Evolutionary conservation across 305 asterid species (phyloP), one percentile per base, ranked within the genome.

Genomic region (Rubia occidens): DNA sequence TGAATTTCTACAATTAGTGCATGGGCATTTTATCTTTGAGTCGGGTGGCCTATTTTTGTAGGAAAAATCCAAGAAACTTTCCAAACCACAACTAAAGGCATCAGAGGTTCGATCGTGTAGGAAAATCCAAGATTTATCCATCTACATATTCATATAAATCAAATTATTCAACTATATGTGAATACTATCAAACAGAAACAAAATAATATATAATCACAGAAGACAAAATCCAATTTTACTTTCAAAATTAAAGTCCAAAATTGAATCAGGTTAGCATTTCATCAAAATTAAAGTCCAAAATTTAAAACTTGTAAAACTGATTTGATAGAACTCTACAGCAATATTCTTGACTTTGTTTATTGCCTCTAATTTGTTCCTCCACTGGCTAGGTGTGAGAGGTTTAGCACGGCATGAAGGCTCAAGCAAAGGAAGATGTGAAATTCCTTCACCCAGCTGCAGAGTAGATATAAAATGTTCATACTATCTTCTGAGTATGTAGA

Each of bases 361-460:
- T 32, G 74, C 82, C 69, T 86, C 90, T 75, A 94, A 80, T 83
- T 73, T 89, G 77, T 81, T 83, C 80, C 87, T 86, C 98, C 98
- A 94, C 77, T 90, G 87, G 79, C 88, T 81, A 73, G 98, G 95
- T 56, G 95, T 74, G 70, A 94, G 95, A 65, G 96, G 95, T 32
- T 78, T 84, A 59, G 98, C 97, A 74, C 95, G 86, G 83, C 81
- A 81, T 58, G 91, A 87, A 32, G 86, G 83, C 71, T 94, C 92
- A 62, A 89, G 87, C 88, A 94, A 82, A 78, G 98, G 96, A 82
- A 94, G 97, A 80, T 90, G 81, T 42, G 97, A 87, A 55, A 85
- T 80, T 67, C 89, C 90, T 82, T 90, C 95, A 82, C 85, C 95
- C 74, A 87, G 71, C 98, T 90, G 83, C 47, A 65, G 74, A 70